phyloP scores from a whole-genome alignment of 1,284 basidiomycete species.

The Sanguinoderma infundibulare region DNA sequence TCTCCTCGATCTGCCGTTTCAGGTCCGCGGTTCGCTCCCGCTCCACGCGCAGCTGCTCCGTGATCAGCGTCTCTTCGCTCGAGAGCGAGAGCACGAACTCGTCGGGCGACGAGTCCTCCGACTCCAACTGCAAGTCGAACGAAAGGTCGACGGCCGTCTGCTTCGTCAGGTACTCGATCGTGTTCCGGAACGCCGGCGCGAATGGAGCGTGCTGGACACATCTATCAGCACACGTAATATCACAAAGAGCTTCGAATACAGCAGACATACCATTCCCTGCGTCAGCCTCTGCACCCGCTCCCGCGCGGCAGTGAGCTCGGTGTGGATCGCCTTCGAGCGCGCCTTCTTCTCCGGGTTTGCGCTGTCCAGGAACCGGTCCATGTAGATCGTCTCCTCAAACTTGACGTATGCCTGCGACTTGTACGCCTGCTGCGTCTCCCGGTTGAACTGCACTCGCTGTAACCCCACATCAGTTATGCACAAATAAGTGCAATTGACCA shows the following conservation, averaged over 20 bases:
- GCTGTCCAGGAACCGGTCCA: constrained; percentile 91
- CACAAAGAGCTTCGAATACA: background rate
- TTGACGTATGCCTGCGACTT: constrained; percentile 97
- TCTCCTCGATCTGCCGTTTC: constrained; percentile 72
- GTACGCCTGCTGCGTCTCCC: constrained; percentile 85
- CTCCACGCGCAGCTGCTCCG: constrained; percentile 64
- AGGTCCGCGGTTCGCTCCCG: constrained; percentile 58
- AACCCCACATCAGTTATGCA: background rate
- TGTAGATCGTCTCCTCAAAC: constrained; percentile 84
- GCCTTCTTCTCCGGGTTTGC: constrained; percentile 74
- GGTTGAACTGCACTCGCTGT: constrained; percentile 96
- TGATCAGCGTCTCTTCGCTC: constrained; percentile 56
- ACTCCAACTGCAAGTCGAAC: too few relatives aligned
- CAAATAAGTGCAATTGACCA: background rate
- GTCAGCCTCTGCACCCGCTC: constrained; percentile 71
- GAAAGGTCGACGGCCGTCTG: constrained; percentile 45
- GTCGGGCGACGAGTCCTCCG: too few relatives aligned
- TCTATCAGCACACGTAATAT: constrained; percentile 5
- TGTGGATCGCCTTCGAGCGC: constrained; percentile 71
- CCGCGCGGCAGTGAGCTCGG: constrained; percentile 63
- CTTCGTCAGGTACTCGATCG: constrained; percentile 58
- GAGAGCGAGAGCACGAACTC: constrained; percentile 55
- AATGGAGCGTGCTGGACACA: constrained; percentile 59
- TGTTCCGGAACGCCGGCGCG: constrained; percentile 53
- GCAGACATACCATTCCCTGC: constrained; percentile 63